A percentile compares a stretch with the other conserved stretches of the same genome.
Evolutionary conservation across 2,329 filamentous ascomycete species (phyloP).

Genomic region (Anthostomella pinea): DNA sequence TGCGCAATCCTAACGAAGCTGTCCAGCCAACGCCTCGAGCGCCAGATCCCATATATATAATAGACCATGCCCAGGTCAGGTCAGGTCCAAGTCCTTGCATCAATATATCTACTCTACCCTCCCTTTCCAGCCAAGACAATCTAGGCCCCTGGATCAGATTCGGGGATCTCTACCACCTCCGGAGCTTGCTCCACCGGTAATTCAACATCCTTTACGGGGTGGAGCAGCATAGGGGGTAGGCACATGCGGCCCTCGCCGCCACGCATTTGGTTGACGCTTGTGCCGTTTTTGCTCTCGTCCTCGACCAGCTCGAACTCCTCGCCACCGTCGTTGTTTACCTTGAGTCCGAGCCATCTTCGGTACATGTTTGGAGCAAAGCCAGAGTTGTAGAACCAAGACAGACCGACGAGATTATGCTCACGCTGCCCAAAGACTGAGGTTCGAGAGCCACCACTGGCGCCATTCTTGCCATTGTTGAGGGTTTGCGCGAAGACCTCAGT

Average conservation of each 20-base stretch:
- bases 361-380: constrained; percentile 81
- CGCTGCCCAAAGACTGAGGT: constrained; percentile 76
- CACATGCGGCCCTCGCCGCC: constrained; percentile 85
- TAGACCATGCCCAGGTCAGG: no score
- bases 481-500: constrained; percentile 71
- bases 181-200: constrained; percentile 59
- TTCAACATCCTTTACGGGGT: constrained; percentile 79
- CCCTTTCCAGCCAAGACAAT: no score
- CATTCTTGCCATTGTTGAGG: constrained; percentile 77
- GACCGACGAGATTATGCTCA: constrained; percentile 83
- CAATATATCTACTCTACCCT: constrained; percentile 7
- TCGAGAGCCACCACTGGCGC: constrained; percentile 68
- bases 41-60: constrained; percentile 5
- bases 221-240: constrained; percentile 81
- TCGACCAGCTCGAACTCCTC: constrained; percentile 68
- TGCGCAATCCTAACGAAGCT: constrained; percentile 7
- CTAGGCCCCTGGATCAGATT: constrained; percentile 50
- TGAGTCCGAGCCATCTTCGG: constrained; percentile 79
- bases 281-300: constrained; percentile 49
- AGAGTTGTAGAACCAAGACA: constrained; percentile 90
- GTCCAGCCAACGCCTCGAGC: constrained; percentile 12
- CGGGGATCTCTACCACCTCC: constrained; percentile 41
- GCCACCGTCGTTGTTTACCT: constrained; percentile 74
- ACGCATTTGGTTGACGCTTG: constrained; percentile 50
- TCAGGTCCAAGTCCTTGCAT: no score